Conservation (phyloP, 495 filamentous ascomycete species). For the Sporormia fimetaria region DNA sequence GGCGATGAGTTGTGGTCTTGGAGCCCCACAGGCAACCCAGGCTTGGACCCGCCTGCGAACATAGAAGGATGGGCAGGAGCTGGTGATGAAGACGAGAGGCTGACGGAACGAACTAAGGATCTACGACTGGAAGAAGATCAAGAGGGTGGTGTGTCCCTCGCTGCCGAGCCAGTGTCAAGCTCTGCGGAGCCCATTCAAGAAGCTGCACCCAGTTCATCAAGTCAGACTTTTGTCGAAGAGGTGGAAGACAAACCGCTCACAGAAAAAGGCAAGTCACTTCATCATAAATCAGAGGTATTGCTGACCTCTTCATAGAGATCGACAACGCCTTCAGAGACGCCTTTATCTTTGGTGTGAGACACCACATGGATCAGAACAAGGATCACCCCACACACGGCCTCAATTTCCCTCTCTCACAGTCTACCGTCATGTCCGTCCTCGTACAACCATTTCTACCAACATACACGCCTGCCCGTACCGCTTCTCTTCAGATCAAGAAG, state of each 20-base stretch:
- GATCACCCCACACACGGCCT: slow-evolving; percentile 43
- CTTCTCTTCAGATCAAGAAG: slow-evolving; percentile 59
- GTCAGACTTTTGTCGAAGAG: slow-evolving; percentile 21
- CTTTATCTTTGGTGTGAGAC: slow-evolving; percentile 52
- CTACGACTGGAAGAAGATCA: slow-evolving; percentile 32
- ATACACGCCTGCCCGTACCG: slow-evolving; percentile 42
- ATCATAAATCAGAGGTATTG: slow-evolving; percentile 1
- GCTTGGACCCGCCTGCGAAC: slow-evolving; percentile 29
- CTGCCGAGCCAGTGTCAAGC: slow-evolving; percentile 6
- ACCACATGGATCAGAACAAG: slow-evolving; percentile 42
- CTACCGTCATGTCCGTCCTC: slow-evolving; percentile 52
- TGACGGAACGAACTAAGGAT: slow-evolving; percentile 20
- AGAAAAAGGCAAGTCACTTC: slow-evolving; percentile 39
- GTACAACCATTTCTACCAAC: slow-evolving; percentile 58
- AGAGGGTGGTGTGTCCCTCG: slow-evolving; percentile 37
- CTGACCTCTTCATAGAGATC: slow-evolving; percentile 41
- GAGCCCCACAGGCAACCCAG: slow-evolving; percentile 46
- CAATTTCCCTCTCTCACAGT: slow-evolving; percentile 52
- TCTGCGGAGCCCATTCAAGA: no score
- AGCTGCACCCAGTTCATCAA: no score
- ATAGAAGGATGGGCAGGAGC: slow-evolving; percentile 32
- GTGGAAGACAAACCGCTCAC: slow-evolving; percentile 41
- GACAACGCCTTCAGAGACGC: slow-evolving; percentile 59
- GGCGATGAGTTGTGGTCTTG: slow-evolving; percentile 64
- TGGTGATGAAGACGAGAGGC: slow-evolving; percentile 14